phyloP scores from a whole-genome alignment of 169 alveolate genomes.

The Plasmodium chabaudi region DNA sequence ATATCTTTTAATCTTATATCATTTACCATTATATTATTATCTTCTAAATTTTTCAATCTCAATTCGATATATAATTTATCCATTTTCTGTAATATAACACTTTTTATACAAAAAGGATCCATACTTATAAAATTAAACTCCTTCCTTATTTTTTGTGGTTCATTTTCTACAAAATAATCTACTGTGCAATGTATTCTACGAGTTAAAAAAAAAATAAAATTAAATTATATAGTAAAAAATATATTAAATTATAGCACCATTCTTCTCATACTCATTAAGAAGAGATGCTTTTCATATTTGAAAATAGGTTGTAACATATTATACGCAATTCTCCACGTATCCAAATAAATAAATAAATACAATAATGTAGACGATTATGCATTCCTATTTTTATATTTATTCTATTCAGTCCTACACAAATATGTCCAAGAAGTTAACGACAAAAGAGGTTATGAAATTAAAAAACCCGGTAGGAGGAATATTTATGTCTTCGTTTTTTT shows the following conservation, averaged over 20 bases:
- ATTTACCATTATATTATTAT: conserved; percentile 50
- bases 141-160: conserved; percentile 34
- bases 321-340: too few relatives aligned
- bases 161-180: conserved; percentile 45
- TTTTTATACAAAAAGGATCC: conserved; percentile 37
- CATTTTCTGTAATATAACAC: conserved; percentile 32
- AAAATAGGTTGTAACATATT: too few relatives aligned
- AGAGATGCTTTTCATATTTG: too few relatives aligned
- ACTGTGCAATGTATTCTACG: conserved; percentile 41
- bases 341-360: background rate
- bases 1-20: conserved; percentile 26
- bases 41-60: conserved; percentile 36
- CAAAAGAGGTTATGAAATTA: conserved; percentile 31
- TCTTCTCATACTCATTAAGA: too few relatives aligned
- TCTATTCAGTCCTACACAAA: conserved; percentile 25
- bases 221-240: background rate
- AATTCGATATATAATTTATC: conserved; percentile 48
- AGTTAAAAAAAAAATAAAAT: conserved; percentile 1
- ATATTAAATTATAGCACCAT: background rate
- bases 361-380: background rate
- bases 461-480: conserved; percentile 29
- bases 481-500: conserved; percentile 21
- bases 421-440: conserved; percentile 30
- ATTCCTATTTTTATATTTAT: background rate
- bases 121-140: conserved; percentile 60